A percentile compares a stretch with the other conserved stretches of the same genome.
These are phyloP conservation scores for Leptographium procerum DNA, from an alignment of 2,329 filamentous ascomycete species.

Conservation along the genomic window DNA sequence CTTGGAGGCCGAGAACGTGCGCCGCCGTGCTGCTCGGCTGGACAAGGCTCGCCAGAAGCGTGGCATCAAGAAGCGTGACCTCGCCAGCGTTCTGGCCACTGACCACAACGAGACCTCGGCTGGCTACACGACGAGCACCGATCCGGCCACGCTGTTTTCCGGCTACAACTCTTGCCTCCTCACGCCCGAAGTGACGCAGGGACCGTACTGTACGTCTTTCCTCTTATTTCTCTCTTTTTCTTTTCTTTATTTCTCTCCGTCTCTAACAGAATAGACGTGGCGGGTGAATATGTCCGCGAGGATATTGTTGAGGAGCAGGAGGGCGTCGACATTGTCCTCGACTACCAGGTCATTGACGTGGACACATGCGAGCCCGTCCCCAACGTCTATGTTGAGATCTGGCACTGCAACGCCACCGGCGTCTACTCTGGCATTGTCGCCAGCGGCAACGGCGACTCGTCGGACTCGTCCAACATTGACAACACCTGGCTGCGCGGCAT, in stretches of 20 bases:
- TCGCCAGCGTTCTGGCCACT: not conserved
- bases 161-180: conserved; percentile 35
- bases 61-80: not conserved
- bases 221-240: not conserved
- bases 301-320: conserved; percentile 34
- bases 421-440: conserved; percentile 26
- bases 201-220: conserved; percentile 32
- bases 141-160: conserved; percentile 26
- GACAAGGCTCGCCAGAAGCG: conserved; percentile 1
- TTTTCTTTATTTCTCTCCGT: not conserved
- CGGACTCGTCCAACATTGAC: conserved; percentile 19
- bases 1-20: conserved; percentile 22
- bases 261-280: conserved; percentile 20
- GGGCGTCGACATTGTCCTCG: conserved; percentile 36
- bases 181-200: conserved; percentile 40
- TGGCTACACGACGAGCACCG: conserved; percentile 22
- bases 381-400: conserved; percentile 39
- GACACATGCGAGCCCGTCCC: conserved; percentile 40
- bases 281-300: conserved; percentile 36
- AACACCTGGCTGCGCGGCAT: conserved; percentile 32
- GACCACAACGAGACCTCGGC: conserved; percentile 19
- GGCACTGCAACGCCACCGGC: conserved; percentile 31
- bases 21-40: conserved; percentile 19
- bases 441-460: conserved; percentile 20
- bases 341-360: conserved; percentile 43